Evolutionary conservation across 371 early-diverging fungal genomes (phyloP).

Genomic region (Apophysomyces trapeziformis): DNA sequence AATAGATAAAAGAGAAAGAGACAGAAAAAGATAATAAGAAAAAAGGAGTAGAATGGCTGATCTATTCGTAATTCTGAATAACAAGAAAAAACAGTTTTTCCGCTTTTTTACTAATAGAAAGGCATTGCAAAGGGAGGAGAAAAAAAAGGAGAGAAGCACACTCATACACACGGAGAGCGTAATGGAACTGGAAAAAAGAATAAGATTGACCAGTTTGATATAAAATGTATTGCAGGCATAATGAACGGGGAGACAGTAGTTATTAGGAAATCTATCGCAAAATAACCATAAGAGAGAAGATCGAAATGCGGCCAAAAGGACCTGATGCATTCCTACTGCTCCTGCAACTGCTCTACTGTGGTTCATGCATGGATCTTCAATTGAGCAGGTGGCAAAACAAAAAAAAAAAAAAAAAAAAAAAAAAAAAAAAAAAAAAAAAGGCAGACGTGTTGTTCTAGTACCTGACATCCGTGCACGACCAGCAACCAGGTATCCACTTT

Average conservation of each 20-base stretch:
- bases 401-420: constrained; percentile 7
- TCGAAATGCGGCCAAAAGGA: not conserved
- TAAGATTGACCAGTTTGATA: not conserved
- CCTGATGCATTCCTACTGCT: not conserved
- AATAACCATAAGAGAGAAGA: not conserved
- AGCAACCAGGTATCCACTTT: not conserved
- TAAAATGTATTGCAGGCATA: constrained; percentile 8
- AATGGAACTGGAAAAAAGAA: not conserved
- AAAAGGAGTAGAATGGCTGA: no score
- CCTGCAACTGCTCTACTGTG: not conserved
- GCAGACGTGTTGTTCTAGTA: no score
- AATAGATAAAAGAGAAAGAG: not conserved
- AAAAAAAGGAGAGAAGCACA: not conserved
- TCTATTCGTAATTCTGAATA: no score
- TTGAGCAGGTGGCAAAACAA: constrained; percentile 10
- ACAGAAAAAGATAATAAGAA: no score
- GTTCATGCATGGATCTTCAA: constrained; percentile 26
- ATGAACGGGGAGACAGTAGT: not conserved
- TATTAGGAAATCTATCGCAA: not conserved
- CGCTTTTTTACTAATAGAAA: not conserved
- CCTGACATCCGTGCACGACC: not conserved
- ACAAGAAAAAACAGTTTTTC: no score
- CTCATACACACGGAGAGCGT: not conserved
- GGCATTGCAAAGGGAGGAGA: constrained; percentile 3
- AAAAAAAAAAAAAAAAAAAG: constrained; percentile 10